Conservation (phyloP, 768 basidiomycete species). For the Auricularia auricula-judae region DNA sequence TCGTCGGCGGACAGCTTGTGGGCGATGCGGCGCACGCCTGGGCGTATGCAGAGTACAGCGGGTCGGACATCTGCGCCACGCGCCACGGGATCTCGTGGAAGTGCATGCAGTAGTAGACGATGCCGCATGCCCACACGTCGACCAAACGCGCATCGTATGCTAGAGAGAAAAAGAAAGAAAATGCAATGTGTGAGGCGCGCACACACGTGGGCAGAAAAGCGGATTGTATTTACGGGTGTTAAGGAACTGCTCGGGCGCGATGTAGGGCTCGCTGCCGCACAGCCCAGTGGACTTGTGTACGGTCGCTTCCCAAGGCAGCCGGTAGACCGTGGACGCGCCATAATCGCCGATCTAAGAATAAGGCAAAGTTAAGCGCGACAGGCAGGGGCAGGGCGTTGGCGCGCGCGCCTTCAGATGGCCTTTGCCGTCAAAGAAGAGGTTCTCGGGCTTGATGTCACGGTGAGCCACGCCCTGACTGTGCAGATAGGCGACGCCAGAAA, state of each 20-base stretch:
- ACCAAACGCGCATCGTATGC: conserved; percentile 96
- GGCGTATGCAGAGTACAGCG: conserved; percentile 70
- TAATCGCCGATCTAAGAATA: conserved; percentile 83
- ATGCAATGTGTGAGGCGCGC: conserved; percentile 28
- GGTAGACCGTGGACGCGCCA: conserved; percentile 97
- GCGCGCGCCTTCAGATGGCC: conserved; percentile 80
- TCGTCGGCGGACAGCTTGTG: conserved; percentile 45
- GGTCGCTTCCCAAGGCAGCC: conserved; percentile 95
- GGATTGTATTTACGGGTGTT: conserved; percentile 73
- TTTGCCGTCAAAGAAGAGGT: conserved; percentile 84
- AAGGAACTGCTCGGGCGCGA: conserved; percentile 94
- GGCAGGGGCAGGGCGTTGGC: conserved; percentile 1
- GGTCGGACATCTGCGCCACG: conserved; percentile 74
- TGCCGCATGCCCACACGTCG: conserved; percentile 94
- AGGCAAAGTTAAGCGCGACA: conserved; percentile 10
- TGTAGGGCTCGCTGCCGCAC: conserved; percentile 97
- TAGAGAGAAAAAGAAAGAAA: conserved; percentile 20
- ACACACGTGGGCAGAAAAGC: conserved; percentile 15
- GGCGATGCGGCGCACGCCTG: conserved; percentile 22
- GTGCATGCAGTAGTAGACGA: conserved; percentile 98
- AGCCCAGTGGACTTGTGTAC: conserved; percentile 95
- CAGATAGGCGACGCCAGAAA: conserved; percentile 79
- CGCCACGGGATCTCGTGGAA: conserved; percentile 99
- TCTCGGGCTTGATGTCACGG: conserved; percentile 97
- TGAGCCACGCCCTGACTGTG: conserved; percentile 97